A percentile compares a stretch with the other conserved stretches of the same genome.
These are phyloP conservation scores for Luvunga scandens DNA, from an alignment of 345 rosid species.

Conservation along the genomic window DNA sequence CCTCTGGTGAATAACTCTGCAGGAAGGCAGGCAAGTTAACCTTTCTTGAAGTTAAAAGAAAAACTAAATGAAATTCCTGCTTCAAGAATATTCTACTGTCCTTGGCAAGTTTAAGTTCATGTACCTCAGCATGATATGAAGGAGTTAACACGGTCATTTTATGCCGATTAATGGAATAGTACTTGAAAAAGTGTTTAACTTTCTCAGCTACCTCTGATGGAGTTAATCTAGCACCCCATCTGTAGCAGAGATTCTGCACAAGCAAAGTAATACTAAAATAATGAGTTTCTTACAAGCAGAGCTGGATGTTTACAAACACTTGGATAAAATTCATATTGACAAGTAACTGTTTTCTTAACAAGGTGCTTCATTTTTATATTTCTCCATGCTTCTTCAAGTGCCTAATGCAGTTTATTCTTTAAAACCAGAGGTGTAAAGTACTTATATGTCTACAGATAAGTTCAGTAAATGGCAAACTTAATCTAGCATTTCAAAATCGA, in stretches of 20 bases:
- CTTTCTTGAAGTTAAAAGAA: neutral
- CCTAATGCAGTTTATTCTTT: neutral
- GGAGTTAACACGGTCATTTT: constrained; percentile 95
- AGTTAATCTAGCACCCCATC: constrained; percentile 77
- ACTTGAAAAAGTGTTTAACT: constrained; percentile 91
- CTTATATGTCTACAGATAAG: neutral
- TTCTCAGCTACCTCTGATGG: constrained; percentile 86
- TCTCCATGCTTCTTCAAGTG: neutral
- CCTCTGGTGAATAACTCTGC: constrained; percentile 96
- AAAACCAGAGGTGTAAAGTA: neutral
- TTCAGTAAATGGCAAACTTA: neutral
- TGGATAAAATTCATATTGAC: neutral
- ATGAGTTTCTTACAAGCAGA: constrained; percentile 13
- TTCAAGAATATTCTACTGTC: neutral
- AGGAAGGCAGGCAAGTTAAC: neutral
- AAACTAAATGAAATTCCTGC: neutral
- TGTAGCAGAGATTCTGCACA: constrained; percentile 84
- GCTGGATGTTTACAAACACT: neutral
- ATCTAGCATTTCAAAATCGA: constrained; percentile 9
- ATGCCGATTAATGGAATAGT: constrained; percentile 92
- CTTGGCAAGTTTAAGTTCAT: neutral
- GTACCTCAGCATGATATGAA: constrained; percentile 94
- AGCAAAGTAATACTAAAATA: neutral
- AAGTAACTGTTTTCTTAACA: neutral
- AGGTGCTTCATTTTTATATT: neutral